These are phyloP conservation scores for Cymodocea nodosa DNA, from an alignment of 116 monocot species.

Conservation along the genomic window DNA sequence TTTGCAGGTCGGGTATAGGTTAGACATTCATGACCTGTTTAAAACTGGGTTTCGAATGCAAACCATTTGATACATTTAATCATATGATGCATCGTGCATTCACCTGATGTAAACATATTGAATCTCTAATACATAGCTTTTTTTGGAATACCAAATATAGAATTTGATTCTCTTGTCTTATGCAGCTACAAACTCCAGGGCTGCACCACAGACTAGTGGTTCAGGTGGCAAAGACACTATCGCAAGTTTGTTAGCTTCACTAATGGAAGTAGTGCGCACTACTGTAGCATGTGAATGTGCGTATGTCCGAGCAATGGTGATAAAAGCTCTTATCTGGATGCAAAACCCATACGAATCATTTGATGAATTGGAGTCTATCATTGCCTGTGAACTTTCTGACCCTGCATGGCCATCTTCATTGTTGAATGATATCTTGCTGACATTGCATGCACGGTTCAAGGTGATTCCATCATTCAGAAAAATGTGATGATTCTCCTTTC, in stretches of 20 bases:
- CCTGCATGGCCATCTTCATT: constrained; percentile 90
- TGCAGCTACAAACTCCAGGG: constrained; percentile 49
- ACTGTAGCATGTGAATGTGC: constrained; percentile 99
- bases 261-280: constrained; percentile 99
- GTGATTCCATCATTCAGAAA: constrained; percentile 21
- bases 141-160: background rate
- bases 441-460: constrained; percentile 99
- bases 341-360: constrained; percentile 96
- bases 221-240: constrained; percentile 72
- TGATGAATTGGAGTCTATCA: constrained; percentile 88
- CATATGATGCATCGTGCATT: too few relatives aligned
- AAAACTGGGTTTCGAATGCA: too few relatives aligned
- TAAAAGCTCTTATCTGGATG: constrained; percentile 99
- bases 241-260: constrained; percentile 92
- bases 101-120: too few relatives aligned
- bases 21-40: too few relatives aligned
- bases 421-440: constrained; percentile 88
- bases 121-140: background rate
- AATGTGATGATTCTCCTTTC: background rate
- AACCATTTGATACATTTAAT: too few relatives aligned
- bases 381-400: constrained; percentile 95
- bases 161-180: constrained; percentile 1
- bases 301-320: constrained; percentile 95
- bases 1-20: too few relatives aligned
- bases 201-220: constrained; percentile 45